phyloP scores from a whole-genome alignment of 2,329 filamentous ascomycete species.

The Ustilaginoidea virens region DNA sequence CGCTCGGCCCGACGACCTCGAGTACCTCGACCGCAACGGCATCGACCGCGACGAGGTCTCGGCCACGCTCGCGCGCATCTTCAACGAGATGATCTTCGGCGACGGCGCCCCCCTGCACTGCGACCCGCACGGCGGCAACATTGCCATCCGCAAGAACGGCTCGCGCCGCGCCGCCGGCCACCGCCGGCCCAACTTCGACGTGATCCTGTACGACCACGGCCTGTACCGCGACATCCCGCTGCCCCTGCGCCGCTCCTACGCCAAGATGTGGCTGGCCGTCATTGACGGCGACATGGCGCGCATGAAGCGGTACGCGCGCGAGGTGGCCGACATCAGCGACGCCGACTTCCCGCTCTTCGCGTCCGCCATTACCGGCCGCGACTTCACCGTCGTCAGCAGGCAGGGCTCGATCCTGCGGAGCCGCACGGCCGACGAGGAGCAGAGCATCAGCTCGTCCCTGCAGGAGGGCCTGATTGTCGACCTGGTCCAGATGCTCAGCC shows the following conservation, averaged over 20 bases:
- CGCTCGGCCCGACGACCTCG: constrained; percentile 73
- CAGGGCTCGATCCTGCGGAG: constrained; percentile 39
- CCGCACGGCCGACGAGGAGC: constrained; percentile 63
- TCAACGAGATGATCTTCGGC: constrained; percentile 99
- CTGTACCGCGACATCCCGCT: constrained; percentile 85
- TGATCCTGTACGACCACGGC: constrained; percentile 93
- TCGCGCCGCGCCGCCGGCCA: constrained; percentile 31
- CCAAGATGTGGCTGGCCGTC: constrained; percentile 93
- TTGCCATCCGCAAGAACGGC: constrained; percentile 72
- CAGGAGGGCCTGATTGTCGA: constrained; percentile 81
- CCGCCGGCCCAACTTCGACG: constrained; percentile 64
- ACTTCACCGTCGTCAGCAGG: constrained; percentile 61
- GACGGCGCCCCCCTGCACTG: constrained; percentile 80
- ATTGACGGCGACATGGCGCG: constrained; percentile 71
- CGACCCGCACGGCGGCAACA: constrained; percentile 92
- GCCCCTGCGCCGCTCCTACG: constrained; percentile 67
- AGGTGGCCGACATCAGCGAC: constrained; percentile 78
- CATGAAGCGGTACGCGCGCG: constrained; percentile 80
- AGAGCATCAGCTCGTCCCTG: constrained; percentile 69
- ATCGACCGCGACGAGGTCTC: constrained; percentile 96
- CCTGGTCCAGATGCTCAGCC: constrained; percentile 72
- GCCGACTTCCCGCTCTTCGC: constrained; percentile 91
- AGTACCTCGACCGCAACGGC: constrained; percentile 66
- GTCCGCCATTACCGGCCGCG: constrained; percentile 86
- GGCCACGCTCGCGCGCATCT: constrained; percentile 75